Conservation (phyloP, 2,329 filamentous ascomycete genomes). For the Colletotrichum sojae region DNA sequence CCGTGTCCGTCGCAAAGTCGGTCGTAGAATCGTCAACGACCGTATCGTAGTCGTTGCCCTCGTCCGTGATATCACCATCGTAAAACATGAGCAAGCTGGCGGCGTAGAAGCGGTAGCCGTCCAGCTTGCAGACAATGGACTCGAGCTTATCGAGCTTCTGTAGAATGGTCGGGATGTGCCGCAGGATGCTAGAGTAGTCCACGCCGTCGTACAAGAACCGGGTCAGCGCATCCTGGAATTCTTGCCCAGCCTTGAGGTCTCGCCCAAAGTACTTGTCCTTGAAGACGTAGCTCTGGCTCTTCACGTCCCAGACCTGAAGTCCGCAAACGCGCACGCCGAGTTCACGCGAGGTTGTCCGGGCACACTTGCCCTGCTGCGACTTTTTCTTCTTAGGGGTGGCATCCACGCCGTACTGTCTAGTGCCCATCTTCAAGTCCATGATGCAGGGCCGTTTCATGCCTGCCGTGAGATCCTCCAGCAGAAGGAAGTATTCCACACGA, state of each 20-base stretch:
- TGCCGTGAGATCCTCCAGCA: constrained; percentile 94
- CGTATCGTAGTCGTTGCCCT: constrained; percentile 63
- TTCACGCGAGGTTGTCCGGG: constrained; percentile 89
- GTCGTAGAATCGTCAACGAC: constrained; percentile 70
- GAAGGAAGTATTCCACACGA: constrained; percentile 91
- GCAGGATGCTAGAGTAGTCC: constrained; percentile 82
- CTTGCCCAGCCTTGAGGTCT: constrained; percentile 85
- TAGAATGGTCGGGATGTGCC: constrained; percentile 90
- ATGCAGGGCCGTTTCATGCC: constrained; percentile 98
- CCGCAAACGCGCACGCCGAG: constrained; percentile 95
- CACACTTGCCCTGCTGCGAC: constrained; percentile 94
- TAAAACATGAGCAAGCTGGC: constrained; percentile 96
- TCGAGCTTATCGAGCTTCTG: constrained; percentile 88
- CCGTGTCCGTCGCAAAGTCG: constrained; percentile 70
- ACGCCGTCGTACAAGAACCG: constrained; percentile 93
- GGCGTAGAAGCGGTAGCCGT: constrained; percentile 94
- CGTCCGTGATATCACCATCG: constrained; percentile 80
- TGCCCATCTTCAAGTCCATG: constrained; percentile 98
- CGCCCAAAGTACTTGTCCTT: constrained; percentile 98
- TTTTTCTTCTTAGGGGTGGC: constrained; percentile 92
- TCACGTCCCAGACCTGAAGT: constrained; percentile 94
- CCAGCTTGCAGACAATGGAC: constrained; percentile 82
- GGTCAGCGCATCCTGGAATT: constrained; percentile 90
- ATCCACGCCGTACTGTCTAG: constrained; percentile 94
- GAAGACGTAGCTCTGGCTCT: constrained; percentile 88